Base-by-base conservation (phyloP, 2,329 filamentous ascomycete genomes). In the Stachybotrys elegans region DNA sequence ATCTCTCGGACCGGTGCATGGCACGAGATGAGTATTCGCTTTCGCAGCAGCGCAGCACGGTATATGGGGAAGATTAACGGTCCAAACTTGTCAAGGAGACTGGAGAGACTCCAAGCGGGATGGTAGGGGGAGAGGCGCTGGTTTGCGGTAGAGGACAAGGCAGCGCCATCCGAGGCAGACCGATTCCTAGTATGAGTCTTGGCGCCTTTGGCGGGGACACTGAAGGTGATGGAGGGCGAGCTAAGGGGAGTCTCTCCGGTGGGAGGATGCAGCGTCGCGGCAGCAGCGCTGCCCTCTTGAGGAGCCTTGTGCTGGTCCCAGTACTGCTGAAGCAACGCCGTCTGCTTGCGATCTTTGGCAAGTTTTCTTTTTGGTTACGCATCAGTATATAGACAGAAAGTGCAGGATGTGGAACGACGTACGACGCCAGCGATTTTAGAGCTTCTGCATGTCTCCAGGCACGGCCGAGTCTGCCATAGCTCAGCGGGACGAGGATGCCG, bases 21-120 rank as follows among this genome's bases (percentile, higher is more conserved):
- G 16, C 86, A 85, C 21, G 93, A 84, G 48, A 98, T 84, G 42
- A 98, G 67, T 44, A 98, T 92, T 45, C 93, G 81, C 67, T 93
- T 92, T 45, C 92, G 81, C 49, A 95, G 68, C 40, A 98, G 69
- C 7, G 91, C 89, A 36, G 90, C 89, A 55, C 93, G 82, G 55
- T 95, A 86, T 49, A 98, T 78, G 11, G 93, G 88, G 59, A 96
- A 98, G 41, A 97, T 81, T 44, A 98, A 73, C 2, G 93, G 93
- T 0, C 93, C 93, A 60, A 97, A 95, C 8, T 78, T 80, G 53
- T 93, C 83, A 37, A 97, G 68, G 50, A 95, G 80, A 25, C 78
- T 75, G 11, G 83, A 78, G 51, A 97, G 75, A 43, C 88, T 93
- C 67, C 89, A 83, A 4, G 91, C 92, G 12, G 93, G 93, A 59